Evolutionary conservation across 345 rosid species (phyloP).

Genomic region (Noccaea bulbosa): DNA sequence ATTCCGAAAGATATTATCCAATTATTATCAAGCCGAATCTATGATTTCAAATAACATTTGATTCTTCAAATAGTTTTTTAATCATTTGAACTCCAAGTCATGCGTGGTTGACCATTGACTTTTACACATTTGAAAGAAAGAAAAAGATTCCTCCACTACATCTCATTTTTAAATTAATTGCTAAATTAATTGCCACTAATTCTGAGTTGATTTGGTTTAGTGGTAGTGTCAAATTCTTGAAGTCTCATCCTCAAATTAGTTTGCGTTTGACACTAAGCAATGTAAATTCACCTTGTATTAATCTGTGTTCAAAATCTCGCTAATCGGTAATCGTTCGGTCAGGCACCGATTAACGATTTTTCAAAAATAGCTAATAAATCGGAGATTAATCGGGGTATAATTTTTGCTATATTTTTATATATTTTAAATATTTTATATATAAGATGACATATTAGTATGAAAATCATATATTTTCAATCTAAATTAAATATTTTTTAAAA

Average conservation of each 20-base stretch:
- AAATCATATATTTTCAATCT: too few species aligned
- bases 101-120: slow-evolving; percentile 44
- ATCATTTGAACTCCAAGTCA: slow-evolving; percentile 42
- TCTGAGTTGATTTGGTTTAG: slow-evolving; percentile 11
- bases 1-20: slow-evolving; percentile 31
- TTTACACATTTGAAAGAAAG: neutral
- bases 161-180: neutral
- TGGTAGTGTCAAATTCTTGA: slow-evolving; percentile 10
- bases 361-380: too few species aligned
- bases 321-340: too few species aligned
- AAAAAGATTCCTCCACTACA: neutral
- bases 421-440: too few species aligned
- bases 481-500: too few species aligned
- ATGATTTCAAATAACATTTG: slow-evolving; percentile 9
- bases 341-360: too few species aligned
- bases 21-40: slow-evolving; percentile 35
- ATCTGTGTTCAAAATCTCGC: too few species aligned
- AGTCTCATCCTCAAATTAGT: neutral
- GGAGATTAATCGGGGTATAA: too few species aligned
- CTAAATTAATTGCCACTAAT: neutral
- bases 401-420: too few species aligned
- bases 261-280: too few species aligned
- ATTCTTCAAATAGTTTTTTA: slow-evolving; percentile 35
- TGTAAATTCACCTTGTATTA: too few species aligned
- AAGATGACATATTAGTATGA: too few species aligned